These are phyloP conservation scores for Phytophthora litchii DNA, from an alignment of 352 stramenopile genomes.

Conservation along the genomic window DNA sequence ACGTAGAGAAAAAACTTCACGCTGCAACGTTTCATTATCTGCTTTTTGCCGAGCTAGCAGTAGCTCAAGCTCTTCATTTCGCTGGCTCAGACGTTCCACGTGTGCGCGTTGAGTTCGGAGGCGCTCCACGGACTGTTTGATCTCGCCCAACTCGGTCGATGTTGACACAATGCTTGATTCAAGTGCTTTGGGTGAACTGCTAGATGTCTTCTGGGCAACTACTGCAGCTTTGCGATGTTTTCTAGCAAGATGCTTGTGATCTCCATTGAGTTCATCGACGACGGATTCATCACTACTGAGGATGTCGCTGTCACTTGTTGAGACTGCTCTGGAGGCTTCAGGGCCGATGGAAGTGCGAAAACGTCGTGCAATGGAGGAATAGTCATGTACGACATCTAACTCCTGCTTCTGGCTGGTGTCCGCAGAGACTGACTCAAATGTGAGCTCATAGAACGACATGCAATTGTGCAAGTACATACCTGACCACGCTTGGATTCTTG, in stretches of 20 bases:
- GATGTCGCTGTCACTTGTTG: not conserved
- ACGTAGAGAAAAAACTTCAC: conserved; percentile 42
- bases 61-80: conserved; percentile 48
- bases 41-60: conserved; percentile 37
- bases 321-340: not conserved
- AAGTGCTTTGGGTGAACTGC: conserved; percentile 2
- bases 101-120: conserved; percentile 57
- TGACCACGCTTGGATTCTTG: conserved; percentile 15
- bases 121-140: conserved; percentile 60
- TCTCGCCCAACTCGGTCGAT: conserved; percentile 40
- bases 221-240: not conserved
- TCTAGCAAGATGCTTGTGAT: not conserved
- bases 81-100: conserved; percentile 53
- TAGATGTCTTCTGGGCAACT: not conserved
- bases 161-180: conserved; percentile 18
- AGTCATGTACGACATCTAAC: not conserved
- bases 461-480: not conserved
- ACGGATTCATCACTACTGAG: conserved; percentile 4
- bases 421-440: not conserved
- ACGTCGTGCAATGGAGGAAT: not conserved
- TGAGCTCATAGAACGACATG: not conserved
- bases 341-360: not conserved
- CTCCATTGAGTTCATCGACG: conserved; percentile 1
- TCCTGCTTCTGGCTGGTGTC: conserved; percentile 2
- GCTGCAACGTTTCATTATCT: conserved; percentile 52